Percentiles rank a stretch among this genome's conserved stretches.
These are phyloP conservation scores for Guadua angustifolia DNA, from an alignment of 176 grass and related monocot species.

Conservation along the genomic window DNA sequence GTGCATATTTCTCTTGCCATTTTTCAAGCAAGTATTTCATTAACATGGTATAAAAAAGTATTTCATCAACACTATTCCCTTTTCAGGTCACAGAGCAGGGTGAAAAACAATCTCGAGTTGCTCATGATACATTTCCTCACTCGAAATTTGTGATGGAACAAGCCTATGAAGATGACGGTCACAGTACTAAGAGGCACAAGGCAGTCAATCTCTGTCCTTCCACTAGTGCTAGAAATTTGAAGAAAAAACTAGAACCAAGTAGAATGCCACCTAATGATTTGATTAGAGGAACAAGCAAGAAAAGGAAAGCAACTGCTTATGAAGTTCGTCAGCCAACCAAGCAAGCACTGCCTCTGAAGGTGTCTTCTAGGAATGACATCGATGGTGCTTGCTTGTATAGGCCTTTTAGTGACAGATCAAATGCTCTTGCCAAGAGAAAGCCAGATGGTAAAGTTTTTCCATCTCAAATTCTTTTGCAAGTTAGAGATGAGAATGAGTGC, in stretches of 20 bases:
- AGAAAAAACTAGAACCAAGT: slow-evolving; percentile 25
- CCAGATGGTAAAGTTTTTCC: not conserved
- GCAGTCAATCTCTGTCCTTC: slow-evolving; percentile 18
- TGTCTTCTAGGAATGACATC: not conserved
- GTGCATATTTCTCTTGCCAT: not conserved
- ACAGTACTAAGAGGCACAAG: not conserved
- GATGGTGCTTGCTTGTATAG: not conserved
- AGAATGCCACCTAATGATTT: not conserved
- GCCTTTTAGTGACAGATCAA: not conserved
- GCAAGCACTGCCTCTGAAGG: not conserved
- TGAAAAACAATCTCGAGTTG: not conserved
- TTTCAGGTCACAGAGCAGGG: slow-evolving; percentile 28
- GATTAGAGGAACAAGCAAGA: not conserved
- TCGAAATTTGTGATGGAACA: slow-evolving; percentile 28
- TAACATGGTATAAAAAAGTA: not conserved
- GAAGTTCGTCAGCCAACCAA: not conserved
- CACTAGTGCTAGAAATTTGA: slow-evolving; percentile 6
- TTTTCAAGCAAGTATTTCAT: not conserved
- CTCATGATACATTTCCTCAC: not conserved
- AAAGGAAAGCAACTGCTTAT: not conserved
- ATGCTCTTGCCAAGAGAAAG: slow-evolving; percentile 30
- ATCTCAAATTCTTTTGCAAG: slow-evolving; percentile 17
- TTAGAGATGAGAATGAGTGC: slow-evolving; percentile 51
- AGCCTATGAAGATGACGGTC: not conserved
- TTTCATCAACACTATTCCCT: not conserved